These are phyloP conservation scores for Volvox carteri DNA, from an alignment of 163 green algal genomes.

Conservation along the genomic window DNA sequence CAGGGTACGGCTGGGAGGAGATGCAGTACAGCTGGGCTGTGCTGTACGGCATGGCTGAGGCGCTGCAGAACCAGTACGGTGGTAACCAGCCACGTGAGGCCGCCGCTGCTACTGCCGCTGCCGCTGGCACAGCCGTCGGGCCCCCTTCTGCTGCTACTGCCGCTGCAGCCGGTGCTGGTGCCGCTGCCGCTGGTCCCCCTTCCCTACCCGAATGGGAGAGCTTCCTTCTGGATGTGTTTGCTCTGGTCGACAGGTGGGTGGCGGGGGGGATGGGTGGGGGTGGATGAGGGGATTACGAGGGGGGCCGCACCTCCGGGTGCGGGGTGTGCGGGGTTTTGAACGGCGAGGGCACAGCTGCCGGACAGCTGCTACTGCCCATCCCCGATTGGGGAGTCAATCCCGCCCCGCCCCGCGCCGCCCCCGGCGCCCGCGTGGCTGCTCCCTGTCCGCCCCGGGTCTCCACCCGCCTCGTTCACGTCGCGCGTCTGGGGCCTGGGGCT, in stretches of 20 bases:
- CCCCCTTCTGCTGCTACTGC: background rate
- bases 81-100: background rate
- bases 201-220: slow-evolving; percentile 59
- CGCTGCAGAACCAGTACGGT: background rate
- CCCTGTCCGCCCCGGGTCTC: too few species aligned
- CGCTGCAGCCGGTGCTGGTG: background rate
- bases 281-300: too few species aligned
- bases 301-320: too few species aligned
- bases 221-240: slow-evolving; percentile 68
- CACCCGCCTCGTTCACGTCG: too few species aligned
- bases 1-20: slow-evolving; percentile 69
- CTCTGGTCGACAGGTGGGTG: slow-evolving; percentile 56
- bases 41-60: slow-evolving; percentile 61
- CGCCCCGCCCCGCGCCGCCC: too few species aligned
- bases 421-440: too few species aligned
- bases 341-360: too few species aligned
- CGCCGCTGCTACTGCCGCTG: background rate
- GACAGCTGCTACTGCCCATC: too few species aligned
- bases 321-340: too few species aligned
- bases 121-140: background rate
- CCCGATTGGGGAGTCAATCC: too few species aligned
- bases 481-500: too few species aligned
- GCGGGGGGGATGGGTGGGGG: background rate
- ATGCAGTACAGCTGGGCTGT: slow-evolving; percentile 70
- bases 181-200: background rate